Evolutionary conservation across 2,329 filamentous ascomycete species (phyloP).

Genomic region (Beauveria varroae): DNA sequence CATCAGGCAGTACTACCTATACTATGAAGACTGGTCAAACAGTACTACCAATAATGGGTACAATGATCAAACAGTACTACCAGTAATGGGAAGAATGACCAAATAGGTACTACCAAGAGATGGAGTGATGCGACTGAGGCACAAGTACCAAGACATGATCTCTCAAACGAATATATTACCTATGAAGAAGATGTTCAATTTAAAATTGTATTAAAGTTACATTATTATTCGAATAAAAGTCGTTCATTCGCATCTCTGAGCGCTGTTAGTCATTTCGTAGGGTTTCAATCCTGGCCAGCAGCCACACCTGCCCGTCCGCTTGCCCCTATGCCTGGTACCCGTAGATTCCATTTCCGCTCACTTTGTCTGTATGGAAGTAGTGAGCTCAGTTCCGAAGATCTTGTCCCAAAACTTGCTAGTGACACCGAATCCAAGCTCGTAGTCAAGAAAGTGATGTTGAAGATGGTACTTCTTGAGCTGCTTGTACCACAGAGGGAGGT

Average conservation of each 20-base stretch:
- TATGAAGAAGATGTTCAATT: neutral
- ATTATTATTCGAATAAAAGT: neutral
- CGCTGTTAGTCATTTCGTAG: constrained; percentile 3
- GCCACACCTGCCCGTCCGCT: neutral
- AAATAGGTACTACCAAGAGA: no score
- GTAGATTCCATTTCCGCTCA: constrained; percentile 14
- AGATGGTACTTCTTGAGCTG: constrained; percentile 96
- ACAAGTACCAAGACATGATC: no score
- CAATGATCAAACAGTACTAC: no score
- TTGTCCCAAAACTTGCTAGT: constrained; percentile 94
- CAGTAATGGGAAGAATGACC: no score
- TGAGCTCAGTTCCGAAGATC: constrained; percentile 82
- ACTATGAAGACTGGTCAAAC: no score
- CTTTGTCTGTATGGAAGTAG: constrained; percentile 26
- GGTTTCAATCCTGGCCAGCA: constrained; percentile 7
- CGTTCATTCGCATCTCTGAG: neutral
- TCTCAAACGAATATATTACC: neutral
- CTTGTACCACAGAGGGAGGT: constrained; percentile 83
- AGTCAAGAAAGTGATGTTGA: constrained; percentile 95
- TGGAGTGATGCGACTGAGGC: no score
- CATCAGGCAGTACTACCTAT: no score
- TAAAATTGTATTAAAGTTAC: constrained; percentile 3
- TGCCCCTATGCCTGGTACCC: neutral
- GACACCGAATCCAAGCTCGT: constrained; percentile 94
- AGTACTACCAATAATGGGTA: no score